Evolutionary conservation across 371 early-diverging fungal genomes (phyloP).

Genomic region (Mucor racemosus): DNA sequence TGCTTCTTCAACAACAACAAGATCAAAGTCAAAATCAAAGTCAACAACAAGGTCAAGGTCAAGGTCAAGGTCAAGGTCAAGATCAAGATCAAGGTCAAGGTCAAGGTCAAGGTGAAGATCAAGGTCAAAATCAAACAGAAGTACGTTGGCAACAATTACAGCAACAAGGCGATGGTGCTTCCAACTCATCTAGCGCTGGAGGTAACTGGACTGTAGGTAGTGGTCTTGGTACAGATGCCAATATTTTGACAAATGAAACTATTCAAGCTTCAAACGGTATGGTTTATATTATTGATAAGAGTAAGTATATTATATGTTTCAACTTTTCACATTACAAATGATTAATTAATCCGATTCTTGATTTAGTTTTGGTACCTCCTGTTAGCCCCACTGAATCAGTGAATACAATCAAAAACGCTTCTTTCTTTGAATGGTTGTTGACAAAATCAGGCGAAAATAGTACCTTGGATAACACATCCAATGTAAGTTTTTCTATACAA

Average conservation of each 20-base stretch:
- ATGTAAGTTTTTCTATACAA: not conserved
- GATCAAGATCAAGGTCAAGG: constrained; percentile 8
- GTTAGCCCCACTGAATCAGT: constrained; percentile 20
- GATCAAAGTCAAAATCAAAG: constrained; percentile 3
- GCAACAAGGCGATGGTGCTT: not conserved
- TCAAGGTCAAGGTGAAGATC: not conserved
- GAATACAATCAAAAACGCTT: constrained; percentile 17
- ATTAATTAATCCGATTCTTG: not conserved
- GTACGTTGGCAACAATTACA: not conserved
- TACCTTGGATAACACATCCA: constrained; percentile 6
- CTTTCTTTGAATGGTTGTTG: constrained; percentile 16
- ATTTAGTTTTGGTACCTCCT: constrained; percentile 42
- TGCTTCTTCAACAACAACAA: constrained; percentile 24
- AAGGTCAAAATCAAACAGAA: constrained; percentile 5
- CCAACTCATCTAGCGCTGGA: not conserved
- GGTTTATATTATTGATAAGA: constrained; percentile 41
- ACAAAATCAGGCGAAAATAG: not conserved
- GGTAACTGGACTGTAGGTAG: constrained; percentile 19
- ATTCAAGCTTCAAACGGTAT: constrained; percentile 40
- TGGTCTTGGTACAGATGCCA: constrained; percentile 30
- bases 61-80: constrained; percentile 7
- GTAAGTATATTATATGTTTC: constrained; percentile 16
- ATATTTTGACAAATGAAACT: constrained; percentile 27
- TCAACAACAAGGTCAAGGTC: not conserved
- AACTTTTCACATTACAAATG: not conserved